Base-by-base conservation (phyloP, 2,329 filamentous ascomycete species). In the Claviceps sorghi region DNA sequence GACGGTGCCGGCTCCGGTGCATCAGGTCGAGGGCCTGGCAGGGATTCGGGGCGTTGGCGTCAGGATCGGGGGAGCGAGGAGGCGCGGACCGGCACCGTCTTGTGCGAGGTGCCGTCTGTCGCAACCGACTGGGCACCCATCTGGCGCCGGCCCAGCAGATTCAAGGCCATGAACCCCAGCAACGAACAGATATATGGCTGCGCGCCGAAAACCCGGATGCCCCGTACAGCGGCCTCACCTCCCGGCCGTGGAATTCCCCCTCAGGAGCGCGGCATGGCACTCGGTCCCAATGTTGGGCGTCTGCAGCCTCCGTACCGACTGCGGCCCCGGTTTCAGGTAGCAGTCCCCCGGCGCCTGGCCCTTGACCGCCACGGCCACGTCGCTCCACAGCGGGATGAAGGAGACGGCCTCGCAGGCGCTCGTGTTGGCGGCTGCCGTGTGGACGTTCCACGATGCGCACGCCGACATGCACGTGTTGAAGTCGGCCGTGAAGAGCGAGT, bases 391-490 rank as follows among this genome's bases (percentile, higher is more conserved):
- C 1, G 58, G 58, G 15, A 59, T 52, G 30, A 58, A 58, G 0
- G 58, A 58, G 6, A 59, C 54, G 4, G 36, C 58, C 29, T 50
- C 47, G 49, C 58, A 59, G 4, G 22, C 36, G 8, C n/a, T 26
- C 26, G 26, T 30, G 3, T 42, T 41, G 1, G 40, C n/a, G 8
- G 55, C 53, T 1, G 29, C 38, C 26, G 54, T 56, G 52, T 56
- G 54, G 21, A 38, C 43, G 41, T 59, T 59, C 58, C 58, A 75
- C 4, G 65, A 64, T 9, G 70, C 69, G 60, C 72, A 75, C 10
- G 72, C 70, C 55, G 75, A 72, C 58, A 75, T 73, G 61, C 72
- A 75, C 30, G 66, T 65, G 58, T 67, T 60, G 47, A 75, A 72
- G 57, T 67, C 64, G 49, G 65, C 62, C 6, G 68, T 65, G 57